A percentile compares a stretch with the other conserved stretches of the same genome.
These are phyloP conservation scores for Kwoniella bestiolae DNA, from an alignment of 768 basidiomycete genomes.

Conservation along the genomic window DNA sequence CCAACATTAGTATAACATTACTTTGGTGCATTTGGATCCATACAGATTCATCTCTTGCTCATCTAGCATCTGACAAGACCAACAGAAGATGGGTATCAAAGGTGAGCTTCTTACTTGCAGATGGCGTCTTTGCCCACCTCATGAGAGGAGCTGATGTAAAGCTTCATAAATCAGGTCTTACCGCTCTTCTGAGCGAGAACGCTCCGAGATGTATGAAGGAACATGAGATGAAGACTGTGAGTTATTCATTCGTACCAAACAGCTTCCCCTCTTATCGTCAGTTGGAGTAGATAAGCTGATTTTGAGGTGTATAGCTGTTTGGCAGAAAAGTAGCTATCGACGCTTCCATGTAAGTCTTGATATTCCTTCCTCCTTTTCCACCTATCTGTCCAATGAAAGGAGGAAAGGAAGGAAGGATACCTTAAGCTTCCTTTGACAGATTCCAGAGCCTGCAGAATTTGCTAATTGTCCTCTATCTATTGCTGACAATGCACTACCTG, in stretches of 20 bases:
- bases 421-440: background rate
- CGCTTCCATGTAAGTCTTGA: slow-evolving; percentile 64
- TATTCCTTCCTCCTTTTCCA: slow-evolving; percentile 18
- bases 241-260: slow-evolving; percentile 3
- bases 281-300: slow-evolving; percentile 2
- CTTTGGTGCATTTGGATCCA: too few relatives aligned
- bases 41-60: too few relatives aligned
- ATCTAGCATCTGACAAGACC: too few relatives aligned
- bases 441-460: too few relatives aligned
- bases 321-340: slow-evolving; percentile 98
- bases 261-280: background rate
- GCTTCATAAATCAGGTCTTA: too few relatives aligned
- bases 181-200: slow-evolving; percentile 82
- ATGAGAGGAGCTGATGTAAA: too few relatives aligned
- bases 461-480: too few relatives aligned
- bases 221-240: slow-evolving; percentile 85
- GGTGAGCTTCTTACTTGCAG: slow-evolving; percentile 49
- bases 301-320: slow-evolving; percentile 64
- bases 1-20: background rate
- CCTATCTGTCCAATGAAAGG: slow-evolving; percentile 3
- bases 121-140: background rate
- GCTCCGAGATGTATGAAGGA: slow-evolving; percentile 82
- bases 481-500: background rate
- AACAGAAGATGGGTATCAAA: slow-evolving; percentile 80
- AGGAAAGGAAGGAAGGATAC: background rate